Evolutionary conservation across 495 filamentous ascomycete genomes (phyloP).

Genomic region (Cercophora samala): DNA sequence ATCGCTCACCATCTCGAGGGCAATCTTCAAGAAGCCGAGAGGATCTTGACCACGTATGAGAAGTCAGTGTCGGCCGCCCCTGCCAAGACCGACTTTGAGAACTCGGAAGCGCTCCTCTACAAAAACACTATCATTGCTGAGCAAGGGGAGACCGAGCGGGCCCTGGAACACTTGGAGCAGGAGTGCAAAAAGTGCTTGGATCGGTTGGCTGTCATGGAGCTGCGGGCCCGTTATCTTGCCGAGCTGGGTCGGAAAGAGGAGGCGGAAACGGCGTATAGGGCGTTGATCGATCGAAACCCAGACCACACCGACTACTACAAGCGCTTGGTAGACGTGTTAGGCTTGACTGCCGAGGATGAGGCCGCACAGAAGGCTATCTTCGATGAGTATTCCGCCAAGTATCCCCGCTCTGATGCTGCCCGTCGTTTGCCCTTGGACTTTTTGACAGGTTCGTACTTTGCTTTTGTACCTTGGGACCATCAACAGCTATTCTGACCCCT

Average conservation of each 20-base stretch:
- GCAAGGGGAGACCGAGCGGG: slow-evolving; percentile 69
- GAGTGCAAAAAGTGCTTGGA: slow-evolving; percentile 76
- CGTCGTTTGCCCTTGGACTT: slow-evolving; percentile 87
- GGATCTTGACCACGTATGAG: slow-evolving; percentile 86
- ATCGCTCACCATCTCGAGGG: slow-evolving; percentile 89
- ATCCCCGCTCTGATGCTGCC: slow-evolving; percentile 79
- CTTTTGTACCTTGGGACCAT: not conserved
- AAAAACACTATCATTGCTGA: slow-evolving; percentile 95
- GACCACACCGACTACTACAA: slow-evolving; percentile 86
- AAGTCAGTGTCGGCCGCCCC: slow-evolving; percentile 79
- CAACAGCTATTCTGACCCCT: not conserved
- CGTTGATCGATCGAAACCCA: slow-evolving; percentile 78
- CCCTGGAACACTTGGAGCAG: slow-evolving; percentile 80
- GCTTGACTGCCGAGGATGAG: slow-evolving; percentile 57
- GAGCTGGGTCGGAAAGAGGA: slow-evolving; percentile 75
- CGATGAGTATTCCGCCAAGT: slow-evolving; percentile 74
- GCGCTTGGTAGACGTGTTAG: slow-evolving; percentile 65
- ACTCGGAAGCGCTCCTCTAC: slow-evolving; percentile 94
- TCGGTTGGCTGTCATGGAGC: slow-evolving; percentile 83
- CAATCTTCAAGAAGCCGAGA: slow-evolving; percentile 80
- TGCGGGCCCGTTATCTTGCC: slow-evolving; percentile 79
- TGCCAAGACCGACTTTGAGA: slow-evolving; percentile 73
- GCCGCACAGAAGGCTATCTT: slow-evolving; percentile 67
- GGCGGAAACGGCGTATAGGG: slow-evolving; percentile 75
- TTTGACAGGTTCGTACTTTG: slow-evolving; percentile 57